Base-by-base conservation (phyloP, 352 stramenopile species). In the Globisporangium camurandrum region DNA sequence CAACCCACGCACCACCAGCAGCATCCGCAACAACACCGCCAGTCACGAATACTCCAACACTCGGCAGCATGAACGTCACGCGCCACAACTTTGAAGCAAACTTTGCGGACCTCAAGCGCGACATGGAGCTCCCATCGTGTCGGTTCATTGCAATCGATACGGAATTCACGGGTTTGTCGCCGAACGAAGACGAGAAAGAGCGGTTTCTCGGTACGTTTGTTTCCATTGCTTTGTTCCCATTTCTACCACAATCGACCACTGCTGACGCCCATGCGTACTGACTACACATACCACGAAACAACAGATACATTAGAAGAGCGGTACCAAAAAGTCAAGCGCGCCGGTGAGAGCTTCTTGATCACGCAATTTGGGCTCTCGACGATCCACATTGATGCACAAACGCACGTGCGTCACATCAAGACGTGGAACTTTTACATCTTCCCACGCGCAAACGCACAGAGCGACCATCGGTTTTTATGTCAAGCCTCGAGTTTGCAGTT, bases 391-490 rank as follows among this genome's bases (percentile, higher is more conserved):
- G 67, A 86, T 53, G 59, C 75, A 22, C 52, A 68, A 40, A 59
- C 81, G 36, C 57, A 84, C 52, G 64, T 79, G 48, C n/a, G n/a
- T n/a, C 57, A 67, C 30, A 77, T 89, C 63, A 78, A 75, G 56
- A 87, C 75, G n/a, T 93, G 74, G 75, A 93, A 93, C 63, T 90
- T 93, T 56, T 93, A 86, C 61, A 64, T 93, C 11, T 91, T 89
- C 47, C 82, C 82, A 8, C 66, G 75, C 2, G 74, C 79, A 19
- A 85, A 87, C 39, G 66, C 66, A 37, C 63, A 72, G 8, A 49
- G 69, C 45, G 82, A 93, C 54, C 66, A 86, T 51, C 79, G 82
- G 17, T 89, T 93, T 38, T 44, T 90, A 52, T 90, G 80, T 46
- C 82, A 93, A 50, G 72, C 76, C 0, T 87, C 75, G 30, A 90